Conservation (phyloP, 2,329 filamentous ascomycete genomes). For the Ambrosiella cleistominuta region DNA sequence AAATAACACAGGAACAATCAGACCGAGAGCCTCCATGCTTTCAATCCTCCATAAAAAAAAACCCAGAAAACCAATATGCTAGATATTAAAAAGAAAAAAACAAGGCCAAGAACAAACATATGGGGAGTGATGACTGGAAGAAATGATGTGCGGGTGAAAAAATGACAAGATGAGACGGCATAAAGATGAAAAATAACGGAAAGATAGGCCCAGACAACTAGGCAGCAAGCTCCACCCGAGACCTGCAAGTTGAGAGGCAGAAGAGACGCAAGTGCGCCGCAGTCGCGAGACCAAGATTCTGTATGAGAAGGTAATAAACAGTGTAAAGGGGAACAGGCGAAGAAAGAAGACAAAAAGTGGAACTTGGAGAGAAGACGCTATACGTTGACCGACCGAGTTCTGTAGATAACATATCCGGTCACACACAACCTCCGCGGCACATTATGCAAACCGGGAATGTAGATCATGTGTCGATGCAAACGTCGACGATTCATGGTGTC, state of each 20-base stretch:
- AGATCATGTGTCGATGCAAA: slow-evolving; percentile 9
- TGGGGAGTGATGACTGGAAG: not conserved
- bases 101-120: not conserved
- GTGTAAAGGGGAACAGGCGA: not conserved
- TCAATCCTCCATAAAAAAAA: not conserved
- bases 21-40: not conserved
- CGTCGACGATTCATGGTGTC: slow-evolving; percentile 10
- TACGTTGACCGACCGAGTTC: not conserved
- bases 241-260: not conserved
- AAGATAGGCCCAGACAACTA: not conserved
- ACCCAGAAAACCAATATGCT: not conserved
- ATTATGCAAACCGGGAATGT: slow-evolving; percentile 7
- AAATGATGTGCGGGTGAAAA: not conserved
- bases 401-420: too few species aligned
- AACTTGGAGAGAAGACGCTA: not conserved
- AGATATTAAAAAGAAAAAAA: not conserved
- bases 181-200: too few species aligned
- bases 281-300: not conserved
- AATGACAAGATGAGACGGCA: too few species aligned
- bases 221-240: not conserved
- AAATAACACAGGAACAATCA: not conserved
- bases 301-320: not conserved
- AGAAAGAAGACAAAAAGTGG: not conserved
- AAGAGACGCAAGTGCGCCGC: not conserved
- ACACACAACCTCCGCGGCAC: too few species aligned